Conservation (phyloP, 1,284 basidiomycete species). For the Vanrija sp. region DNA sequence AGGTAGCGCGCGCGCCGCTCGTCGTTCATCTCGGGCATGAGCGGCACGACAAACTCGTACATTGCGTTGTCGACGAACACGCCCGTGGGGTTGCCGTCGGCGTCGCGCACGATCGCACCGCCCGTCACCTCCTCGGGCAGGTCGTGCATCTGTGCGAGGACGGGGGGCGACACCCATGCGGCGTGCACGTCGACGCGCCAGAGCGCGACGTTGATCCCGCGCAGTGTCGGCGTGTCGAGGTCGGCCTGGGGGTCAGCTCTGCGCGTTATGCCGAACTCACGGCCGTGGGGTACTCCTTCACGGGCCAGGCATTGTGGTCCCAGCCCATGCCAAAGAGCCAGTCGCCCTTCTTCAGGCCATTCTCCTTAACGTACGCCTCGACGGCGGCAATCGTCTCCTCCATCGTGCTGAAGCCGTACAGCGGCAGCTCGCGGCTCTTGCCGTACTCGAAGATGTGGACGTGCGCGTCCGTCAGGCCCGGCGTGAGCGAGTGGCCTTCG, state of each 20-base stretch:
- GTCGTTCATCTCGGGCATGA: conserved; percentile 62
- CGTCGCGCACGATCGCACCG: conserved; percentile 68
- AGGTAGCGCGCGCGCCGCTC: conserved; percentile 60
- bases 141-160: conserved; percentile 59
- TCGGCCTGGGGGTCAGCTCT: conserved; percentile 53
- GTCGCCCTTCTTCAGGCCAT: conserved; percentile 55
- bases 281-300: conserved; percentile 68
- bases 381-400: conserved; percentile 62
- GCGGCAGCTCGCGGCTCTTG: conserved; percentile 58
- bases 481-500: conserved; percentile 37
- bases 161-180: conserved; percentile 68
- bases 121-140: conserved; percentile 60
- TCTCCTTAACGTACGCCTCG: conserved; percentile 57
- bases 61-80: conserved; percentile 48
- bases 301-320: conserved; percentile 72
- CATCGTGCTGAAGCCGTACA: conserved; percentile 58
- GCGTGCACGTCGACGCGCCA: conserved; percentile 77
- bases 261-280: conserved; percentile 52
- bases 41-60: conserved; percentile 31
- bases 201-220: conserved; percentile 64
- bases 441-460: conserved; percentile 51
- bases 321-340: conserved; percentile 89
- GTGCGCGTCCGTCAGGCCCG: conserved; percentile 62
- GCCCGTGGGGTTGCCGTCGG: conserved; percentile 67
- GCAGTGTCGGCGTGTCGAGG: conserved; percentile 63